Base-by-base conservation (phyloP, 192 early-diverging fungal species). In the Obelidium mucronatum region DNA sequence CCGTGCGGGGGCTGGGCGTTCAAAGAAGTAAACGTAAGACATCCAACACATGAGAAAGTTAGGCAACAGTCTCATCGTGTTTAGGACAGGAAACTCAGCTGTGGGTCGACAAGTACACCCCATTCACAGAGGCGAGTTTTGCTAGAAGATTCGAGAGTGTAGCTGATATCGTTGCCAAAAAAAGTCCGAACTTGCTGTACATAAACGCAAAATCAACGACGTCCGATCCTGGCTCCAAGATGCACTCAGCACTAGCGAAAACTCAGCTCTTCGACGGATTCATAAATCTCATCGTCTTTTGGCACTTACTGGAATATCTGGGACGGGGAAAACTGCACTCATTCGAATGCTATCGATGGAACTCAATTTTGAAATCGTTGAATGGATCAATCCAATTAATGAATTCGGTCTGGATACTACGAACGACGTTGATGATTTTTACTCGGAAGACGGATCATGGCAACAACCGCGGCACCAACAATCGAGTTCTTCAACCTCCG, bases 381-480 rank as follows among this genome's bases (percentile, higher is more conserved):
- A 85, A 69, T 85, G 84, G 84, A 61, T 55, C 61, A 85, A 85
- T 67, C 84, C 84, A 8, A 42, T 79, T 6, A 75, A 82, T 44
- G 54, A 39, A 2, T 37, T 34, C 35, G 17, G 15, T 15, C 15
- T 35, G 31, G 70, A 55, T 36, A 36, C 52, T 2, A 19, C 22
- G 15, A 17, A 55, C 36, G 53, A 17, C 70, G 28, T 8, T 17
- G n/a, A 60, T 22, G 28, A 22, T 26, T n/a, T n/a, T n/a, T n/a
- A n/a, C n/a, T n/a, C n/a, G n/a, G 11, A 15, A 6, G 44, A 48
- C 8, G 44, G 19, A 48, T 48, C 44, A 48, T 48, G 44, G 44
- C 8, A 6, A 48, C 33, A 67, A 53, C 53, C 52, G 42, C 28
- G 69, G 13, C 5, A 6, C 11, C 33, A 11, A 76, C 44, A 37